phyloP scores from a whole-genome alignment of 1,139 yeast species.

The Yamadazyma sp. region DNA sequence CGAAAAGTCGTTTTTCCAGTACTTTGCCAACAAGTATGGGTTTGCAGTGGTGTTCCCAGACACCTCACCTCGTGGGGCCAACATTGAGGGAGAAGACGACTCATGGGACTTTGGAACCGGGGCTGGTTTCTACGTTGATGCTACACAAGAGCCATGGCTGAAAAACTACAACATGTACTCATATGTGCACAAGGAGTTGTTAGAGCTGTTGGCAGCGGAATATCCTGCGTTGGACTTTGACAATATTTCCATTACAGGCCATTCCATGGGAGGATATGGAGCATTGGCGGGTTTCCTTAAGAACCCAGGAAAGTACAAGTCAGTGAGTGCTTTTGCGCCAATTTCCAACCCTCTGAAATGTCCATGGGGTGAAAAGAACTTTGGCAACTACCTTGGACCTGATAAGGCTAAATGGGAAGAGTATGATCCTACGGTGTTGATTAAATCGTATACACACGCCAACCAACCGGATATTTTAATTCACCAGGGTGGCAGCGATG shows the following conservation, averaged over 20 bases:
- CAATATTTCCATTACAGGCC: slow-evolving; percentile 80
- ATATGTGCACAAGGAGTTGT: slow-evolving; percentile 77
- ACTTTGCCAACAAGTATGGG: slow-evolving; percentile 77
- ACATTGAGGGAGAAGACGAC: slow-evolving; percentile 77
- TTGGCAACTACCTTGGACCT: slow-evolving; percentile 71
- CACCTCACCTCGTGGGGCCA: slow-evolving; percentile 96
- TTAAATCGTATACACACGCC: slow-evolving; percentile 54
- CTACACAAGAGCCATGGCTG: slow-evolving; percentile 71
- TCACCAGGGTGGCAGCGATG: slow-evolving; percentile 80
- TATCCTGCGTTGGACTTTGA: slow-evolving; percentile 55
- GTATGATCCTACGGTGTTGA: slow-evolving; percentile 80
- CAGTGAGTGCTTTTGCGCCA: slow-evolving; percentile 92
- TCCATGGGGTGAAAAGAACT: slow-evolving; percentile 85
- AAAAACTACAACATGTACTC: slow-evolving; percentile 82
- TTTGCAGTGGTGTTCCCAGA: slow-evolving; percentile 92
- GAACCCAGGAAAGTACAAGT: slow-evolving; percentile 72
- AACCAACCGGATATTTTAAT: slow-evolving; percentile 63
- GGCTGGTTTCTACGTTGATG: slow-evolving; percentile 92
- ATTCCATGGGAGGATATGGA: slow-evolving; percentile 98
- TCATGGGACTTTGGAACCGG: slow-evolving; percentile 91
- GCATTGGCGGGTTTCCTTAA: slow-evolving; percentile 76
- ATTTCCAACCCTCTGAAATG: slow-evolving; percentile 73
- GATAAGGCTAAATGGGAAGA: slow-evolving; percentile 60
- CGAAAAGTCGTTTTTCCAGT: slow-evolving; percentile 91
- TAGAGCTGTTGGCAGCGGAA: slow-evolving; percentile 42